A percentile compares a stretch with the other conserved stretches of the same genome.
Evolutionary conservation across 805 yeast species (phyloP).

Genomic region (Kodamaea laetipori): DNA sequence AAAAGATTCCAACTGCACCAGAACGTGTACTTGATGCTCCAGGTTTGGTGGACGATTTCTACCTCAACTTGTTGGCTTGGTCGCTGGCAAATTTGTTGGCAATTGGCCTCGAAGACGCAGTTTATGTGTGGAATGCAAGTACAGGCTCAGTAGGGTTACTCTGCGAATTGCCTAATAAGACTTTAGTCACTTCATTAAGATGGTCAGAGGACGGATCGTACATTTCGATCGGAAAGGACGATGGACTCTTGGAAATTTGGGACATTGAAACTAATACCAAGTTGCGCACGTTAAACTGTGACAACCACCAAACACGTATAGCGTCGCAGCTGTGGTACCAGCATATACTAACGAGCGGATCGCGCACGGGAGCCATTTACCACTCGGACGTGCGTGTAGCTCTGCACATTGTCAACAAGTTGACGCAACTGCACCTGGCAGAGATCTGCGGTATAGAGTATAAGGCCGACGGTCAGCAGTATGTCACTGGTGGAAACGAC

Average conservation of each 20-base stretch:
- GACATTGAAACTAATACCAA: slow-evolving; percentile 78
- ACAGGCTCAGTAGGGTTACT: slow-evolving; percentile 75
- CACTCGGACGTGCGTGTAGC: slow-evolving; percentile 90
- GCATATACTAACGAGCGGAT: slow-evolving; percentile 81
- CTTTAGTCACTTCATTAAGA: slow-evolving; percentile 65
- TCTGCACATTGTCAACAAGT: slow-evolving; percentile 65
- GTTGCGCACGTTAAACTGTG: slow-evolving; percentile 75
- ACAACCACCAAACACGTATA: slow-evolving; percentile 64
- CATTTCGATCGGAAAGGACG: slow-evolving; percentile 78
- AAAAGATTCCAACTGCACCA: slow-evolving; percentile 83
- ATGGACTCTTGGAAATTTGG: slow-evolving; percentile 90
- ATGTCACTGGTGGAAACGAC: slow-evolving; percentile 94
- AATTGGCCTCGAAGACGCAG: slow-evolving; percentile 79
- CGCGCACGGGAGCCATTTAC: slow-evolving; percentile 80
- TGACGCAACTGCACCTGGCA: slow-evolving; percentile 61
- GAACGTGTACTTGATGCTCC: slow-evolving; percentile 96
- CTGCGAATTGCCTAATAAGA: slow-evolving; percentile 52
- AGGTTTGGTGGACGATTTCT: slow-evolving; percentile 89
- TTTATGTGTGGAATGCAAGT: slow-evolving; percentile 91
- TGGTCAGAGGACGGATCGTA: slow-evolving; percentile 94
- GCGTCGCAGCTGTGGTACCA: slow-evolving; percentile 85
- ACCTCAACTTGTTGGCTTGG: slow-evolving; percentile 86
- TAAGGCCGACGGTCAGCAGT: slow-evolving; percentile 77
- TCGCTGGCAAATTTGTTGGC: slow-evolving; percentile 79
- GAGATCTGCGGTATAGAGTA: slow-evolving; percentile 93